Evolutionary conservation across 2,329 filamentous ascomycete genomes (phyloP), one percentile per base, ranked within the genome.

Genomic region (Phaeosphaeriaceae sp.): DNA sequence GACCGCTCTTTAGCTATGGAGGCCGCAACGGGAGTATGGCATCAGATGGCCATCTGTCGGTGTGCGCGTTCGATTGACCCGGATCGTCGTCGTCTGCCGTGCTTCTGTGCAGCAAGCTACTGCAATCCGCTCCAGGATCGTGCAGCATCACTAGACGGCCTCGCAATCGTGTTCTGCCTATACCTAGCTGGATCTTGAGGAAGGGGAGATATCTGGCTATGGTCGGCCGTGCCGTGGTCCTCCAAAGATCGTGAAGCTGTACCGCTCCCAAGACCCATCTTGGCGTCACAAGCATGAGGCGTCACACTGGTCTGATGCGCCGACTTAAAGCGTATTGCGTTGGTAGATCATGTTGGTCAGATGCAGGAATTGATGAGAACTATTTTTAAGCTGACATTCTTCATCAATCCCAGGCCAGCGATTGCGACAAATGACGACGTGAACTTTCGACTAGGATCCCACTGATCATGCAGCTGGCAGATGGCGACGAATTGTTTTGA

Each of bases 1-100:
- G 57, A 65, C 62, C 62, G 62, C 62, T 52, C 31, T 50, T 63
- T 51, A 25, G 19, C 19, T 36, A 52, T 54, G 19, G 17, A 15
- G 2, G 13, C 20, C 25, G 11, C 25, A 0, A 25, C 36, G 15
- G 52, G 31, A 20, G 20, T 56, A 63, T 58, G 49, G 46, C 21
- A n/a, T 20, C 11, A 20, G 54, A 61, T 57, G 46, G 47, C 22
- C 13, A 21, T 54, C 9, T 63, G 58, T 61, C 62, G 62, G 62
- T 65, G 60, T 59, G 56, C 42, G 10, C 25, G 21, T 42, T n/a
- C 19, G 13, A 11, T 33, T 42, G 19, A 40, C 17, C 13, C 41
- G 46, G 49, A 44, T 46, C 33, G 51, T 42, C 48, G 22, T 40
- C 25, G 22, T 51, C 45, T 51, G 24, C 25, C 21, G n/a, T 57